Conservation (phyloP, 2,329 filamentous ascomycete species). For the Venturia aucupariae region DNA sequence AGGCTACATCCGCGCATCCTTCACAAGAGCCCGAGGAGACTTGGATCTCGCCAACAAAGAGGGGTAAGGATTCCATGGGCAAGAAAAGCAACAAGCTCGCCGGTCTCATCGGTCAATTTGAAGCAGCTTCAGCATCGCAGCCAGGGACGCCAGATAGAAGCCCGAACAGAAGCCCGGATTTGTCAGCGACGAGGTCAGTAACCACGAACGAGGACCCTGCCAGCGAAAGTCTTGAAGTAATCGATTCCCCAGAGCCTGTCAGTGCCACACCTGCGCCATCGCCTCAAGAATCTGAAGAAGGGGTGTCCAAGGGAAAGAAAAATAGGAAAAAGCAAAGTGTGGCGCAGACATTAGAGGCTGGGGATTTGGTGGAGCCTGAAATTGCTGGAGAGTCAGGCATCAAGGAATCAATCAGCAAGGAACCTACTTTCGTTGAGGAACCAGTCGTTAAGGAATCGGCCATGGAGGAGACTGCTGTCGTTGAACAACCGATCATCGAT, state of each 20-base stretch:
- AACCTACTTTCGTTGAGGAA: not conserved
- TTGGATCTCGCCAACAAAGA: conserved; percentile 5
- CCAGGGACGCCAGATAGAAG: not conserved
- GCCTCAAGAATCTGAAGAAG: not conserved
- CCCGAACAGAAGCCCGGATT: conserved; percentile 3
- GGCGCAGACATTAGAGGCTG: not conserved
- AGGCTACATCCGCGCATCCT: conserved; percentile 16
- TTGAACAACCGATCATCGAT: not conserved
- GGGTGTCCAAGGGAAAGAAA: conserved; percentile 1
- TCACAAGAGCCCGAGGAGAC: not conserved
- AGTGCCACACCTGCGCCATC: not conserved
- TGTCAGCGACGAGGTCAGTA: conserved; percentile 6
- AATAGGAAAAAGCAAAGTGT: conserved; percentile 12
- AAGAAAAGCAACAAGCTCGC: conserved; percentile 1
- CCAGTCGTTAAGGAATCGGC: not conserved
- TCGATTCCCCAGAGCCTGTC: conserved; percentile 6
- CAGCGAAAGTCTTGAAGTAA: conserved; percentile 2
- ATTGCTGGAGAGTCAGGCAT: not conserved
- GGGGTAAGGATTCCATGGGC: not conserved
- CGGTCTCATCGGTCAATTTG: not conserved
- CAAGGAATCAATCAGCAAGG: not conserved
- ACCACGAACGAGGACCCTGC: conserved; percentile 4
- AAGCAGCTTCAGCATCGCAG: not conserved
- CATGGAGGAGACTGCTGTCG: not conserved
- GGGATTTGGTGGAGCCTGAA: not conserved